These are phyloP conservation scores for Pythium phragmiticola DNA, from an alignment of 352 stramenopile genomes.

Conservation along the genomic window DNA sequence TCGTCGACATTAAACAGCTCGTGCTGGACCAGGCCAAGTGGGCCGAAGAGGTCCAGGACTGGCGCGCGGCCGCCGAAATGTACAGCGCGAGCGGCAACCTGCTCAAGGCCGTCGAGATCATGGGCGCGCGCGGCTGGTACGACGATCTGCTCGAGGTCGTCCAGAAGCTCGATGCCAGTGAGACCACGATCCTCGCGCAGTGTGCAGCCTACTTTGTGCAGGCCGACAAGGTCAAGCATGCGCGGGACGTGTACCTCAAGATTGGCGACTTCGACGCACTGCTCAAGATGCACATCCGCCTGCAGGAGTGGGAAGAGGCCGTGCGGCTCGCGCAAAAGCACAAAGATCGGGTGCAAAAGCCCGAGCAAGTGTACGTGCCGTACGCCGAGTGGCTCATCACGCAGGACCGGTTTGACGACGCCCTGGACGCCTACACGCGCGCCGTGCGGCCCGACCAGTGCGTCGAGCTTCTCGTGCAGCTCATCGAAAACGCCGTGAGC, in stretches of 20 bases:
- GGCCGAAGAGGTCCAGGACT: constrained; percentile 92
- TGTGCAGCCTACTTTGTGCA: constrained; percentile 72
- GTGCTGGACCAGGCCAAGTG: constrained; percentile 90
- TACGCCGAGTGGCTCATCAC: constrained; percentile 92
- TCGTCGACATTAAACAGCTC: constrained; percentile 87
- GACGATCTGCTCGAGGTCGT: constrained; percentile 85
- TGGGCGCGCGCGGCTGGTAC: constrained; percentile 84
- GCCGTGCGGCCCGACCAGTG: constrained; percentile 83
- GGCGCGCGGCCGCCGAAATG: constrained; percentile 90
- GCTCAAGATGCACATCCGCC: constrained; percentile 88
- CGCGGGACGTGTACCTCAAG: constrained; percentile 79
- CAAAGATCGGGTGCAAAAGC: constrained; percentile 71
- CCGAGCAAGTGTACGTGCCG: constrained; percentile 90
- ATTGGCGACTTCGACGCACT: constrained; percentile 82
- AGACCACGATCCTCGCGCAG: constrained; percentile 46
- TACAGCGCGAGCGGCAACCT: constrained; percentile 87
- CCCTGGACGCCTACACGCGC: constrained; percentile 88
- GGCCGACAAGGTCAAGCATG: constrained; percentile 73
- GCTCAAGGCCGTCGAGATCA: constrained; percentile 80
- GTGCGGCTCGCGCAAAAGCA: constrained; percentile 87
- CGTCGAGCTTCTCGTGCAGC: constrained; percentile 75
- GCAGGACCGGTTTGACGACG: constrained; percentile 92
- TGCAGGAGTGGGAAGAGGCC: constrained; percentile 92
- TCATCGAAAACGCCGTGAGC: constrained; percentile 88
- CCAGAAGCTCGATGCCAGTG: constrained; percentile 47